Base-by-base conservation (phyloP, 257 asterid species). In the Catharanthus roseus region DNA sequence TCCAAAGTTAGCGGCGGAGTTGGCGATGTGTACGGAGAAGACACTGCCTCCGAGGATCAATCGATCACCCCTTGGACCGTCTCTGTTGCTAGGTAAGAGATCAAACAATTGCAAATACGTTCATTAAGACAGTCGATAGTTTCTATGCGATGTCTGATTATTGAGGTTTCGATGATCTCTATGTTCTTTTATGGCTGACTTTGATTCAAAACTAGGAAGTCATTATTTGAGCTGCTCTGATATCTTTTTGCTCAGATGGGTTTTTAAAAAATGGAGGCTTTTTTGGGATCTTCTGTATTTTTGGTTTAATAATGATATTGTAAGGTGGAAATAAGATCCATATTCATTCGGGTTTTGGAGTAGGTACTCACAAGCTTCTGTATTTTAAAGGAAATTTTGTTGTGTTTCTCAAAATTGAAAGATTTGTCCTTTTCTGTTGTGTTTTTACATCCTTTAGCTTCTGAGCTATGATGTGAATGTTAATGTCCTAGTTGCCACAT, bases 61-160 rank as follows among this genome's bases (percentile, higher is more conserved):
- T 65, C 78, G 42, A 73, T 80, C 54, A 83, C 87, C 36, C 87
- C 87, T 73, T 80, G 87, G 87, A 80, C 83, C 12, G 79, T 83
- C 19, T 83, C 87, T 62, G 81, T 83, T 70, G 87, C 87, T 51
- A 83, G 87, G 98, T 92, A 79, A 80, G 72, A 64, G 31, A 62
- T 71, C 79, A 41, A 33, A 39, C 36, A 28, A 56, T 55, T 28
- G 15, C 26, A 54, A 47, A 39, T 2, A 51, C 24, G 58, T 63
- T 75, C 38, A 51, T 53, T 50, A 33, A 49, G n/a, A 61, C 18
- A n/a, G 41, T 63, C 47, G 72, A 64, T 29, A 44, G 70, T 70
- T 70, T 57, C 62, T 31, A 54, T 54, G 72, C 10, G 29, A 9
- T 41, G 3, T 45, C 2, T 26, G 0, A 39, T 15, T 51, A 19